Evolutionary conservation across 768 basidiomycete species (phyloP).

Genomic region (Sutorius australiensis): DNA sequence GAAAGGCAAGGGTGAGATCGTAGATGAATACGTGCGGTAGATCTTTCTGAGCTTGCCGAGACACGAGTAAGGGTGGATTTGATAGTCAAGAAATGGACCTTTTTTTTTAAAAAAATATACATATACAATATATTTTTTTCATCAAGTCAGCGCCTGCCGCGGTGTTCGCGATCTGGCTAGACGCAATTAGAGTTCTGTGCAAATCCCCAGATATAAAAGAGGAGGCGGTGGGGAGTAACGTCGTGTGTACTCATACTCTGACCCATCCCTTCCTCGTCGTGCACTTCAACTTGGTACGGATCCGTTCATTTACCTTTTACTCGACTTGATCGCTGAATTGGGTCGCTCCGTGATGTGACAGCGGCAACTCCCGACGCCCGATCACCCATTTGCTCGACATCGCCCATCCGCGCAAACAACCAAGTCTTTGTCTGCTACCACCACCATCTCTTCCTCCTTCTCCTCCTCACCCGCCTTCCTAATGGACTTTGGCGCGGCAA

Average conservation of each 20-base stretch:
- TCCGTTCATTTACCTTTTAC: slow-evolving; percentile 18
- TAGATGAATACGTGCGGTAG: slow-evolving; percentile 9
- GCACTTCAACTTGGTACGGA: slow-evolving; percentile 21
- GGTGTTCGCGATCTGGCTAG: slow-evolving; percentile 25
- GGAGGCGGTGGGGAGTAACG: slow-evolving; percentile 7
- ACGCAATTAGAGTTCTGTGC: slow-evolving; percentile 30
- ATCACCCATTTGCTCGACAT: slow-evolving; percentile 47
- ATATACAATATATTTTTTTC: slow-evolving; percentile 15
- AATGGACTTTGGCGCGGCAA: slow-evolving; percentile 49
- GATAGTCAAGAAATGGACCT: slow-evolving; percentile 30
- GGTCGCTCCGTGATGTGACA: slow-evolving; percentile 37
- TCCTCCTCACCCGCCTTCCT: slow-evolving; percentile 32
- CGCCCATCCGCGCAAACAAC: slow-evolving; percentile 28
- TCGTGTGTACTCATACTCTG: slow-evolving; percentile 14
- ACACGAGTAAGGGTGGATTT: slow-evolving; percentile 23
- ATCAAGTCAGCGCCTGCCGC: slow-evolving; percentile 28
- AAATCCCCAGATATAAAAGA: slow-evolving; percentile 30
- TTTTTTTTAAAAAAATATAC: slow-evolving; percentile 14
- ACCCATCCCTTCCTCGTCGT: neutral
- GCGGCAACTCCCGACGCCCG: slow-evolving; percentile 55
- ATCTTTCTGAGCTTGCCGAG: slow-evolving; percentile 27
- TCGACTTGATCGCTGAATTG: slow-evolving; percentile 38
- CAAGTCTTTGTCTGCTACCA: slow-evolving; percentile 32
- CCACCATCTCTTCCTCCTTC: slow-evolving; percentile 22
- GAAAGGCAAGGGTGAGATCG: slow-evolving; percentile 31